Evolutionary conservation across 352 stramenopile genomes (phyloP), one percentile per base, ranked within the genome.

Genomic region (Phytophthora pistaciae): DNA sequence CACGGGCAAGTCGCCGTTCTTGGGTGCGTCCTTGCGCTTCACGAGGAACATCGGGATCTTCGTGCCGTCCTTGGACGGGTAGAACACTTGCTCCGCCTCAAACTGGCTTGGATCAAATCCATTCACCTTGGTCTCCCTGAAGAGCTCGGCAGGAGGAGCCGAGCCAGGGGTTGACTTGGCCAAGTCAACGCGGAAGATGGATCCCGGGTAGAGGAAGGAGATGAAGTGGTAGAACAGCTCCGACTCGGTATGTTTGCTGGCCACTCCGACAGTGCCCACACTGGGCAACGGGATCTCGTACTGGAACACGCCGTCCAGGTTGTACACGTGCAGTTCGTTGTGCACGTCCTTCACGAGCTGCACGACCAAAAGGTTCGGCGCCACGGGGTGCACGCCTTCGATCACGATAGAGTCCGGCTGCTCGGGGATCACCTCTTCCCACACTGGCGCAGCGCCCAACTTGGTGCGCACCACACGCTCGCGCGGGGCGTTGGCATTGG

Each of bases 21-120:
- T 68, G 10, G 69, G 74, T 5, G 84, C 71, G 49, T 83, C 83
- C 76, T 96, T 95, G 60, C 91, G 89, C 64, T 91, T 91, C 50
- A 98, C 87, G 21, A 99, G 88, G 77, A 99, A 99, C 83, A 98
- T 99, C 3, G 97, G 97, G 72, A 99, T 91, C 74, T 97, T 90
- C 8, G 95, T 99, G 46, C 96, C 97, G 70, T 99, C 97, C 66
- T 96, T 94, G 33, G 90, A 97, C 16, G 85, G 91, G 54, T 97
- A 97, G 70, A 97, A 98, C 13, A 95, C 75, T 66, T 93, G 87
- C 68, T 91, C 82, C 13, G 91, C 89, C 50, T 96, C 83, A 64
- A 92, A 98, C 27, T 93, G 80, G 33, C 75, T 86, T 7, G 92
- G 68, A 50, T 94, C 83, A 60, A 97, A 95, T 29, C 80, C 89